Evolutionary conservation across 331 rosid species (phyloP).

Genomic region (Dryas integrifolia): DNA sequence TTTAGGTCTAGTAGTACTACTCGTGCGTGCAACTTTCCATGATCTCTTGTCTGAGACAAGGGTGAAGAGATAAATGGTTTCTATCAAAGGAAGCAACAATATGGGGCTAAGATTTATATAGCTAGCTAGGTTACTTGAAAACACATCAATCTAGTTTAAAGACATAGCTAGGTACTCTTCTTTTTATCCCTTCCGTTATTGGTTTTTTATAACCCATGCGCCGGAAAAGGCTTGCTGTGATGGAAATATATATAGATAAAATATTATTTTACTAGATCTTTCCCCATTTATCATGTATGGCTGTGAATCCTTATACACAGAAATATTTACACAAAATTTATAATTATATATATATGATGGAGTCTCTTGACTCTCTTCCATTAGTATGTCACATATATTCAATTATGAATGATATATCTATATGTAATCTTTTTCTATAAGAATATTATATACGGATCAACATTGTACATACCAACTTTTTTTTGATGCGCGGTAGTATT

Average conservation of each 20-base stretch:
- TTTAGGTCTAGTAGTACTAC: neutral
- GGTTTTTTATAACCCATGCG: neutral
- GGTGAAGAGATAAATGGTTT: conserved; percentile 13
- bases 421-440: neutral
- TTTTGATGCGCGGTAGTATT: too few relatives aligned
- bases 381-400: too few relatives aligned
- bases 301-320: neutral
- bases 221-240: neutral
- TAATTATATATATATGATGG: too few relatives aligned
- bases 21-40: conserved; percentile 15
- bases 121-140: neutral
- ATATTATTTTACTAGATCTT: neutral
- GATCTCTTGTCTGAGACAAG: conserved; percentile 20
- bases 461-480: too few relatives aligned
- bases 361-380: too few relatives aligned
- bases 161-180: neutral
- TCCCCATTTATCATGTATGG: neutral
- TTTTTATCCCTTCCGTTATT: neutral
- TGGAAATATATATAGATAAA: neutral
- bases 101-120: neutral
- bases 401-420: too few relatives aligned
- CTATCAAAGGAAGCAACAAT: conserved; percentile 1
- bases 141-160: conserved; percentile 4
- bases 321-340: neutral
- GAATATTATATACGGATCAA: neutral